Base-by-base conservation (phyloP, 768 basidiomycete species). In the Tricholoma matsutake region DNA sequence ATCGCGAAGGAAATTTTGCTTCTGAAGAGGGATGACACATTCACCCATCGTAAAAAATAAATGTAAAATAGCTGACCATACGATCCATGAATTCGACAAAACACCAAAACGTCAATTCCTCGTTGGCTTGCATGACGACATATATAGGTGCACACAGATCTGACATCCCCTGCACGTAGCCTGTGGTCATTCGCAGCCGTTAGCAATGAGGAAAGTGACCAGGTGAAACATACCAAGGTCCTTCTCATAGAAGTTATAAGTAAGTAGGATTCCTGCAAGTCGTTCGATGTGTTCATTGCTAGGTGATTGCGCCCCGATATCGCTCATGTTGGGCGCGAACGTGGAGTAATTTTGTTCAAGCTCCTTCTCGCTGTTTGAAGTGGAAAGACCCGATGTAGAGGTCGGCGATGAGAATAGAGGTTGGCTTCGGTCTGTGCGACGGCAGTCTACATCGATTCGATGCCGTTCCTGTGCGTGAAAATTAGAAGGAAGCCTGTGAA, bases 131-230 rank as follows among this genome's bases (percentile, higher is more conserved):
- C 83, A 92, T 88, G 14, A 95, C 92, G 25, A 98, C 88, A 69
- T 98, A 98, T 6, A 98, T 75, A 11, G 97, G 97, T 3, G 93
- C 89, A 66, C 92, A 92, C 13, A 99, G 83, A 74, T 99, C 97
- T 2, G 92, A 94, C 97, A 98, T 98, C 32, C 97, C 97, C 74
- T 98, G 97, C 4, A 98, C 97, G 72, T 98, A 98, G 29, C 96
- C 94, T 89, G 62, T 1, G 16, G 25, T 51, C 6, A 51, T 56
- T 61, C 25, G 43, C 28, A 60, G 53, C 9, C 61, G n/a, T 49
- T 18, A 41, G 39, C 59, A 45, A 43, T 13, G 53, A 41, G 29
- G 52, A 54, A 64, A 11, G 35, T 53, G 58, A 8, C 1, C 13
- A 28, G 14, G 63, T 58, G 35, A 31, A 62, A 78, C 88, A 67